Conservation (phyloP, 2,329 filamentous ascomycete genomes). For the Penicillium fuscoglaucum region DNA sequence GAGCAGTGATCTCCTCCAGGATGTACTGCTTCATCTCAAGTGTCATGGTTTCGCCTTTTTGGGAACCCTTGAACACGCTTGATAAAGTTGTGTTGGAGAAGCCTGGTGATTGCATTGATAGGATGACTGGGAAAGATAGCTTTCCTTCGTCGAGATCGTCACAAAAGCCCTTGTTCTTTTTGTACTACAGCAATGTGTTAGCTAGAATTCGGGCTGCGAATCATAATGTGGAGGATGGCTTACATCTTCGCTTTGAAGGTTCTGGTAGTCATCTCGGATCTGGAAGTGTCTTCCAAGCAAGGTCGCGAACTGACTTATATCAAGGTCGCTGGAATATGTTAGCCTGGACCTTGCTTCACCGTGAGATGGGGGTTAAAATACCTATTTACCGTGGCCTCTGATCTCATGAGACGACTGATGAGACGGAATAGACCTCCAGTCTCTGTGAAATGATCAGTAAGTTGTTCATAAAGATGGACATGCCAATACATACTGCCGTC, state of each 20-base stretch:
- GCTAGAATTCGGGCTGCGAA: background rate
- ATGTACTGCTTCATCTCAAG: background rate
- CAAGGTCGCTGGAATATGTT: background rate
- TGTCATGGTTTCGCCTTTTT: background rate
- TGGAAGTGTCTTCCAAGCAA: background rate
- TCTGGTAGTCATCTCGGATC: background rate
- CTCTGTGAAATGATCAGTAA: background rate
- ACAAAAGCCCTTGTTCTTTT: background rate
- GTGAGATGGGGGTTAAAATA: background rate
- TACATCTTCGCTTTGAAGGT: background rate
- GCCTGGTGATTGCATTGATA: background rate
- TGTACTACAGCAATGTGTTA: background rate
- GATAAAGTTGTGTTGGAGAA: background rate
- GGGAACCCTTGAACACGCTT: background rate
- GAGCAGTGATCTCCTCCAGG: background rate
- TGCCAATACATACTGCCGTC: background rate
- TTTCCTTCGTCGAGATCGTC: background rate
- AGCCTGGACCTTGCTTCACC: background rate
- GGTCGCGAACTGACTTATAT: background rate
- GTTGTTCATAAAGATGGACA: accelerated
- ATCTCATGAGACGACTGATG: background rate
- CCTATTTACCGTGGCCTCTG: background rate
- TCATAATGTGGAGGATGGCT: background rate
- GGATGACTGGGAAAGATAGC: background rate
- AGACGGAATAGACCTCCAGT: background rate